Conservation (phyloP, 495 filamentous ascomycete genomes). For the Aspergillus bertholletiae region DNA sequence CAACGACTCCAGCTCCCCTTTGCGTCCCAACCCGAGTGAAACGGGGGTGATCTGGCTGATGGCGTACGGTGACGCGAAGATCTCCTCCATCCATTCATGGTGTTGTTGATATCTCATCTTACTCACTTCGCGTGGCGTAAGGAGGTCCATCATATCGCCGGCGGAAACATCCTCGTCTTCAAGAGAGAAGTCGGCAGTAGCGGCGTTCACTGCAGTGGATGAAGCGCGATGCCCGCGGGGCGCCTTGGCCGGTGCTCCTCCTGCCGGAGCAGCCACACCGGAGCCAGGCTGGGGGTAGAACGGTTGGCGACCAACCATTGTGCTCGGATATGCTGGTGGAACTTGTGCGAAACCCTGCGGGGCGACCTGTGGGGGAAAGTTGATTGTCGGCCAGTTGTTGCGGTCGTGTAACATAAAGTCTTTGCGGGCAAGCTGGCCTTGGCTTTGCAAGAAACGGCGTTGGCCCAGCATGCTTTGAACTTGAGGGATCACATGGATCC, state of each 20-base stretch:
- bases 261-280: slow-evolving; percentile 24
- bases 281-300: slow-evolving; percentile 36
- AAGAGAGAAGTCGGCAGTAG: slow-evolving; percentile 52
- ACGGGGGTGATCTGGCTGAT: slow-evolving; percentile 80
- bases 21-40: slow-evolving; percentile 81
- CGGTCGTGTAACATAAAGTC: slow-evolving; percentile 93
- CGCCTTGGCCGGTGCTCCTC: slow-evolving; percentile 28
- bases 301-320: slow-evolving; percentile 32
- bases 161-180: slow-evolving; percentile 86
- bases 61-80: slow-evolving; percentile 82
- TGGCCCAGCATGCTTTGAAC: slow-evolving; percentile 58
- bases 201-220: slow-evolving; percentile 30
- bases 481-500: slow-evolving; percentile 56
- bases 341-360: slow-evolving; percentile 37
- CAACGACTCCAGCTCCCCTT: slow-evolving; percentile 76
- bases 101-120: slow-evolving; percentile 83
- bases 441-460: slow-evolving; percentile 65
- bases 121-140: slow-evolving; percentile 85
- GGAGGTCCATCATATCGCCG: slow-evolving; percentile 82
- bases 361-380: slow-evolving; percentile 54
- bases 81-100: slow-evolving; percentile 98
- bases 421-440: slow-evolving; percentile 80
- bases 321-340: slow-evolving; percentile 26
- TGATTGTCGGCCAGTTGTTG: slow-evolving; percentile 82
- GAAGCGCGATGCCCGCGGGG: slow-evolving; percentile 37